phyloP scores from a whole-genome alignment of 2,329 filamentous ascomycete species.

The Monilinia laxa region DNA sequence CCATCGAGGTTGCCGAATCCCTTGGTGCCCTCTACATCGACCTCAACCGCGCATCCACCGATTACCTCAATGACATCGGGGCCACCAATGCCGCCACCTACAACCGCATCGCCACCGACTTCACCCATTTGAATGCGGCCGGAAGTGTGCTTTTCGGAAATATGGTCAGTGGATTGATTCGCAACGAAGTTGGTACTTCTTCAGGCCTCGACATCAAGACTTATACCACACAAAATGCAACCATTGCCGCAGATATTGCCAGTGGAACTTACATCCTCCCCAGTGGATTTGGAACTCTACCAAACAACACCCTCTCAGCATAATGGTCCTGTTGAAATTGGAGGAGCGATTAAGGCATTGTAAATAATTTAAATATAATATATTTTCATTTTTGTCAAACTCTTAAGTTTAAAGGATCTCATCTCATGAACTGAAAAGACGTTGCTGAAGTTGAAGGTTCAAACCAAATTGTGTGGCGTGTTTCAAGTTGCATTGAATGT shows the following conservation, averaged over 20 bases:
- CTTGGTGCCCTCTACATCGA: slow-evolving; percentile 44
- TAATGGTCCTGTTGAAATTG: not conserved
- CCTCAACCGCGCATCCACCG: slow-evolving; percentile 46
- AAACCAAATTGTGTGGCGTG: no score
- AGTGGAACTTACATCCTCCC: slow-evolving; percentile 13
- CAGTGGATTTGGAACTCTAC: slow-evolving; percentile 16
- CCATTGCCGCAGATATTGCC: slow-evolving; percentile 1
- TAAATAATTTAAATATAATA: no score
- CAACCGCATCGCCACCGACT: slow-evolving; percentile 47
- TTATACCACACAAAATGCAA: slow-evolving; percentile 7
- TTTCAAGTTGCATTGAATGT: no score
- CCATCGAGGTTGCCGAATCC: slow-evolving; percentile 44
- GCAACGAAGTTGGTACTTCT: not conserved
- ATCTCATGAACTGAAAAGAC: no score
- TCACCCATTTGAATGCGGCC: slow-evolving; percentile 49
- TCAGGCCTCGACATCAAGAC: not conserved
- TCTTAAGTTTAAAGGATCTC: no score
- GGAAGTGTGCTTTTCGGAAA: slow-evolving; percentile 49
- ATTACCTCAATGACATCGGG: slow-evolving; percentile 50
- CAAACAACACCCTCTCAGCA: slow-evolving; percentile 16
- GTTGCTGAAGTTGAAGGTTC: no score
- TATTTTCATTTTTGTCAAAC: not conserved
- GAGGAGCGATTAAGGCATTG: no score
- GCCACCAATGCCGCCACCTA: slow-evolving; percentile 45
- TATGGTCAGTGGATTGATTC: slow-evolving; percentile 46